A percentile compares a stretch with the other conserved stretches of the same genome.
These are phyloP conservation scores for Yamadazyma phyllophila DNA, from an alignment of 805 yeast genomes.

Conservation along the genomic window DNA sequence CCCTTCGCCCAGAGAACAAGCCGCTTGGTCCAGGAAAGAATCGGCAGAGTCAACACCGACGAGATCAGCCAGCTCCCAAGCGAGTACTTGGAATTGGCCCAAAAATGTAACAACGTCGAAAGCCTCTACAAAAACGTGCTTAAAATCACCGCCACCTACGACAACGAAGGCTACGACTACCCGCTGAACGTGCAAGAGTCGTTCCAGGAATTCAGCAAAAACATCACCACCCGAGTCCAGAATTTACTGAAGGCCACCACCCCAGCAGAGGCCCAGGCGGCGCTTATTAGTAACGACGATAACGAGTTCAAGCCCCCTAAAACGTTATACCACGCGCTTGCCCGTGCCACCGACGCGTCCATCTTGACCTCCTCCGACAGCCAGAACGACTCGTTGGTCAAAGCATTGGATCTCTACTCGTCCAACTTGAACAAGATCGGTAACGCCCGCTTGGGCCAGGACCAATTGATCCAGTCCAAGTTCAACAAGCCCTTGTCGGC, in stretches of 20 bases:
- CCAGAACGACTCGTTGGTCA: slow-evolving; percentile 49
- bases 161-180: slow-evolving; percentile 78
- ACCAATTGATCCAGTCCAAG: slow-evolving; percentile 63
- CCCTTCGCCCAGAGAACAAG: slow-evolving; percentile 81
- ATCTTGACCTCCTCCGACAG: slow-evolving; percentile 34
- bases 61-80: slow-evolving; percentile 78
- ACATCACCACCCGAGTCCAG: slow-evolving; percentile 59
- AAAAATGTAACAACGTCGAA: slow-evolving; percentile 40
- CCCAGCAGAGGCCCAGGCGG: slow-evolving; percentile 81
- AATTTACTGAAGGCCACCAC: slow-evolving; percentile 70
- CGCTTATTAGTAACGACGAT: slow-evolving; percentile 43
- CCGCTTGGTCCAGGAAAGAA: slow-evolving; percentile 72
- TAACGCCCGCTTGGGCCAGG: slow-evolving; percentile 80
- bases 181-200: slow-evolving; percentile 76
- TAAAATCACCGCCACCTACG: slow-evolving; percentile 52
- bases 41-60: slow-evolving; percentile 65
- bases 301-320: slow-evolving; percentile 61
- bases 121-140: slow-evolving; percentile 41
- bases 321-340: slow-evolving; percentile 78
- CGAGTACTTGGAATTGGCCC: slow-evolving; percentile 59
- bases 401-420: slow-evolving; percentile 65
- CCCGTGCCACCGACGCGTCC: slow-evolving; percentile 67
- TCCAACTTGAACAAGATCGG: slow-evolving; percentile 73
- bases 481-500: slow-evolving; percentile 67
- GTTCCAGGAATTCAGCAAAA: slow-evolving; percentile 68